Base-by-base conservation (phyloP, 2,329 filamentous ascomycete species). In the Arachnomyces sp. region DNA sequence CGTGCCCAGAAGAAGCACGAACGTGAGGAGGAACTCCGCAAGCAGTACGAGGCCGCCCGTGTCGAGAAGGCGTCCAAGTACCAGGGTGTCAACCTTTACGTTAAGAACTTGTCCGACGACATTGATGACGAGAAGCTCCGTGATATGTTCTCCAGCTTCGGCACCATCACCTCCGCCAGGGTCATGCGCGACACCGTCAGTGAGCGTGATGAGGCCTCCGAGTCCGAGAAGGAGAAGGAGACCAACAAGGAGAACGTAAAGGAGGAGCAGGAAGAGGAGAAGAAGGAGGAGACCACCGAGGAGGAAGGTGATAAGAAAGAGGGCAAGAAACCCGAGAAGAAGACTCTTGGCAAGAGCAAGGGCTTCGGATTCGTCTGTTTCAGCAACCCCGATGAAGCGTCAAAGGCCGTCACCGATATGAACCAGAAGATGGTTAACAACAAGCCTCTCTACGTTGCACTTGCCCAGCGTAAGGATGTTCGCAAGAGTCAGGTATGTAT, bases 1-100 rank as follows among this genome's bases (percentile, higher is more conserved):
- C 89, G 92, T 65, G 92, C 92, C 43, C 92, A 96, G 76, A 98
- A 98, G 85, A 98, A 98, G 78, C 92, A 96, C 65, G 92, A 98
- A 75, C 92, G 92, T 59, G 92, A 98, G 74, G 92, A 98, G 73
- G 92, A 98, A 71, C 82, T 98, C 46, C 89, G 92, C 72, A 94
- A 87, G 76, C 94, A 94, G 60, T 96, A 98, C 68, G 92, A 98
- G 71, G 90, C 90, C 59, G 88, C 88, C 57, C 90, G 92, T 58
- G 76, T 93, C 57, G 92, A 98, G 78, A 98, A 98, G 77, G 89
- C 88, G 65, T 93, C 80, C 73, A 98, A 98, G 76, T 98, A 98
- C 72, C 88, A 94, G 72, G 92, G 92, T 54, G 92, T 98, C 66
- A 98, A 98, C 74, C 78, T 98, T 36, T 98, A 98, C 74, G 92